These are phyloP conservation scores for Pseudopithomyces chartarum DNA, from an alignment of 2,329 filamentous ascomycete genomes.

Conservation along the genomic window DNA sequence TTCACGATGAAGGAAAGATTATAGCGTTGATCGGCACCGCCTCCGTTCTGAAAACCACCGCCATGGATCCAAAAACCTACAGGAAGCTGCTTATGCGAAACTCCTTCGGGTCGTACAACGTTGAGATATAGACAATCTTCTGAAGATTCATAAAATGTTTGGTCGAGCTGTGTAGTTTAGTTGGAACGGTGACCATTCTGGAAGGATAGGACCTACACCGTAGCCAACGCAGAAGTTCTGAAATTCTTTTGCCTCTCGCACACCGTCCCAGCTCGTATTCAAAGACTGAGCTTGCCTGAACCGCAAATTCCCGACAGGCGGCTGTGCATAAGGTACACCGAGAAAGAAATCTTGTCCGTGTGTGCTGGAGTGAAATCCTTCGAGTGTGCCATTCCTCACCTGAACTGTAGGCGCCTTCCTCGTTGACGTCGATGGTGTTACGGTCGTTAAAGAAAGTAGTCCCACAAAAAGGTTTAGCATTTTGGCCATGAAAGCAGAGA, in stretches of 20 bases:
- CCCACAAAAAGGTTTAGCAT: neutral
- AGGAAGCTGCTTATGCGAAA: constrained; percentile 49
- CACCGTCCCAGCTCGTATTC: constrained; percentile 45
- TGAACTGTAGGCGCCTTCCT: neutral
- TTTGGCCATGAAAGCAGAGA: neutral
- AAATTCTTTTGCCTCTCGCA: constrained; percentile 42
- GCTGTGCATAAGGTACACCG: constrained; percentile 52
- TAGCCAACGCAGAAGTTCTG: constrained; percentile 31
- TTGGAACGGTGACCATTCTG: neutral
- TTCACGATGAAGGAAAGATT: constrained; percentile 63
- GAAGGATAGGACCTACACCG: neutral
- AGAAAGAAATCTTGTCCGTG: constrained; percentile 52
- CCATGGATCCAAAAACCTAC: constrained; percentile 63
- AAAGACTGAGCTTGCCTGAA: constrained; percentile 54
- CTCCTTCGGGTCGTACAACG: constrained; percentile 58
- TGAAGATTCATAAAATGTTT: constrained; percentile 58
- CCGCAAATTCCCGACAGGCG: constrained; percentile 48
- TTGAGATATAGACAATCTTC: constrained; percentile 66
- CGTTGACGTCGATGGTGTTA: neutral
- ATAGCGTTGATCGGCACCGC: constrained; percentile 53
- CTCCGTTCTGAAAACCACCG: constrained; percentile 38
- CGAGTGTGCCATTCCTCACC: constrained; percentile 43
- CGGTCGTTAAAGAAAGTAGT: neutral
- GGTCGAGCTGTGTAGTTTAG: constrained; percentile 40
- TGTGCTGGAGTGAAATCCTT: constrained; percentile 38